phyloP scores from a whole-genome alignment of 208 protist species.

The Endotrypanum monterogeii region DNA sequence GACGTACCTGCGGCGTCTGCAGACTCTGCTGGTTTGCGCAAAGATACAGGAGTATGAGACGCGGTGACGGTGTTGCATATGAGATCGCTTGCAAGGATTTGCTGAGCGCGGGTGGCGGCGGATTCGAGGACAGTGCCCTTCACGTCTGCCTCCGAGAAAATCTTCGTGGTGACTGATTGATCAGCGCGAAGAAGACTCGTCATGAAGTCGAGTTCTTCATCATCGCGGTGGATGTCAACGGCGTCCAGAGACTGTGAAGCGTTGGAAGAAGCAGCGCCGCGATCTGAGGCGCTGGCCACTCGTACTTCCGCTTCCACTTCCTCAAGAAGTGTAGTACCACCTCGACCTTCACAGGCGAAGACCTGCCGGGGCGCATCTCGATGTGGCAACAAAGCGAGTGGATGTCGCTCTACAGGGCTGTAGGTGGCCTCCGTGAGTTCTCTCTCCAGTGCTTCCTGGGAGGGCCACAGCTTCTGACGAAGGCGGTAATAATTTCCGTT shows the following conservation, averaged over 20 bases:
- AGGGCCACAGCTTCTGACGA: conserved; percentile 81
- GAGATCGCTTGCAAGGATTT: conserved; percentile 51
- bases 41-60: background rate
- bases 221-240: background rate
- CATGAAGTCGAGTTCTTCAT: conserved; percentile 21
- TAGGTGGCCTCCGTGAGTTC: conserved; percentile 62
- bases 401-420: conserved; percentile 67
- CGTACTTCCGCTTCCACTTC: background rate
- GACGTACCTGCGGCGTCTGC: conserved; percentile 40
- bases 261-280: background rate
- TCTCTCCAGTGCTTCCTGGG: conserved; percentile 62
- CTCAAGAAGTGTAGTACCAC: conserved; percentile 53
- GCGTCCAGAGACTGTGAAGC: background rate
- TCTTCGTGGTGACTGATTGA: conserved; percentile 51
- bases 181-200: conserved; percentile 19
- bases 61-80: conserved; percentile 2
- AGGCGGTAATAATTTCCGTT: conserved; percentile 84
- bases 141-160: conserved; percentile 53
- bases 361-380: conserved; percentile 29
- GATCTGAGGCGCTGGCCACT: background rate
- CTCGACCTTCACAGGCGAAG: conserved; percentile 50
- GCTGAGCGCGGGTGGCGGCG: conserved; percentile 36
- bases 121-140: conserved; percentile 63
- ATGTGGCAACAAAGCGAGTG: conserved; percentile 54
- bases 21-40: conserved; percentile 20